These are phyloP conservation scores for Aspergillus spinulosporus DNA, from an alignment of 2,329 filamentous ascomycete genomes.

Conservation along the genomic window DNA sequence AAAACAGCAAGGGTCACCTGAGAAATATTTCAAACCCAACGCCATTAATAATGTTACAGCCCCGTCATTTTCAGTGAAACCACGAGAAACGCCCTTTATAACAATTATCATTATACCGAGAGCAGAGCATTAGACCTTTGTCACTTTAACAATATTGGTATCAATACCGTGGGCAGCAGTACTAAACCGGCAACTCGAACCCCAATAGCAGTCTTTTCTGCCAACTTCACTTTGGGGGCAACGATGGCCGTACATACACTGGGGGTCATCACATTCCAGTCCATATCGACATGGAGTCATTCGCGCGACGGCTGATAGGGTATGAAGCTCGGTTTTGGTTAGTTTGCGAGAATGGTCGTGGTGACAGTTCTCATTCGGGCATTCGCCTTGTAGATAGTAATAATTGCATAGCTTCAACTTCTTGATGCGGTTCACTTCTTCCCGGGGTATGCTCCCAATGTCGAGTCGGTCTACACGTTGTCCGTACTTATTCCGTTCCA, in stretches of 20 bases:
- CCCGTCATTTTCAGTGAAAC: not conserved
- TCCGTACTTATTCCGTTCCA: constrained; percentile 59
- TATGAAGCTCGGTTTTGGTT: constrained; percentile 53
- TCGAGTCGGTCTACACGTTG: constrained; percentile 59
- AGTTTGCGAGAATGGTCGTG: constrained; percentile 57
- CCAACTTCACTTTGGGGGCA: constrained; percentile 58
- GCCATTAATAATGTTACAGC: constrained; percentile 9
- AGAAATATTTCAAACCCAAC: constrained; percentile 1
- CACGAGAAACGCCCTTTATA: not conserved
- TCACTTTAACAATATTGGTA: constrained; percentile 55
- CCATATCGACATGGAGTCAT: constrained; percentile 64
- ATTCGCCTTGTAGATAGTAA: constrained; percentile 59
- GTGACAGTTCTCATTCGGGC: constrained; percentile 57
- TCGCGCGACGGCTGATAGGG: constrained; percentile 60
- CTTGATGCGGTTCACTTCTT: constrained; percentile 61
- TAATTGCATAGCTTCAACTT: constrained; percentile 65
- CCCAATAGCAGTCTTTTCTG: constrained; percentile 58
- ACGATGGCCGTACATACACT: constrained; percentile 65
- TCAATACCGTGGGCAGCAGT: constrained; percentile 60
- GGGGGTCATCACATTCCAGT: constrained; percentile 57
- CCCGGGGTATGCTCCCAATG: constrained; percentile 53
- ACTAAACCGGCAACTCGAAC: constrained; percentile 59
- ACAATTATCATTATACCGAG: not conserved
- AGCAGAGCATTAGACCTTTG: constrained; percentile 39
- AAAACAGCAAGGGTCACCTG: not conserved